Base-by-base conservation (phyloP, 1,284 basidiomycete species). In the Tilletia walkeri region DNA sequence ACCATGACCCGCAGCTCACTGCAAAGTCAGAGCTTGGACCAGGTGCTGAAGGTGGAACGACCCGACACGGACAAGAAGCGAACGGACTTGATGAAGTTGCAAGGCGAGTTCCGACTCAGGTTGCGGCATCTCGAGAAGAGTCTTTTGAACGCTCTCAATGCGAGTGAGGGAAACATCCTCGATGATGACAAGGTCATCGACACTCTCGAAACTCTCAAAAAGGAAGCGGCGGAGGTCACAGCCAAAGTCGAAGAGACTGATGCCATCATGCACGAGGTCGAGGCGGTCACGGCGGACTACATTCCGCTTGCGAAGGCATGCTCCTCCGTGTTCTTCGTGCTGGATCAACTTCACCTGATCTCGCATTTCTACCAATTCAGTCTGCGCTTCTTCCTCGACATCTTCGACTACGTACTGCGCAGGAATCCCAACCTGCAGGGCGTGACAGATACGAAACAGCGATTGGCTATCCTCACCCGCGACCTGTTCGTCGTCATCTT, bases 351-450 rank as follows among this genome's bases (percentile, higher is more conserved):
- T 66, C 91, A 94, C 79, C 87, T 92, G 67, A 89, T 98, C 85
- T 94, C 96, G 81, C 95, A 98, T 85, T 99, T 99, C 86, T 99
- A 99, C 84, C 94, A 98, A 84, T 99, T 99, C 87, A 98, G 95
- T 0, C 88, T 99, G 67, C 90, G 89, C 54, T 98, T 96, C 87
- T 99, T 99, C 90, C 89, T 98, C 73, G 94, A 97, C 83, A 95
- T 99, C 78, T 99, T 99, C 85, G 93, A 98, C 86, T 93, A 91
- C 77, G 90, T 98, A 69, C 88, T 99, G 7, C 90, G 91, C 74
- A 90, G 92, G 78, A 98, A 98, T 83, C 93, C 94, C 7, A 91
- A 94, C 83, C 88, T 97, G 73, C 89, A 89, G 81, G 89, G 88
- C 73, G 87, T 96, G 72, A 87, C 89, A 5, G 94, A 97, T 76